These are phyloP conservation scores for Pleurotus sapidus DNA, from an alignment of 768 basidiomycete species.

Conservation along the genomic window DNA sequence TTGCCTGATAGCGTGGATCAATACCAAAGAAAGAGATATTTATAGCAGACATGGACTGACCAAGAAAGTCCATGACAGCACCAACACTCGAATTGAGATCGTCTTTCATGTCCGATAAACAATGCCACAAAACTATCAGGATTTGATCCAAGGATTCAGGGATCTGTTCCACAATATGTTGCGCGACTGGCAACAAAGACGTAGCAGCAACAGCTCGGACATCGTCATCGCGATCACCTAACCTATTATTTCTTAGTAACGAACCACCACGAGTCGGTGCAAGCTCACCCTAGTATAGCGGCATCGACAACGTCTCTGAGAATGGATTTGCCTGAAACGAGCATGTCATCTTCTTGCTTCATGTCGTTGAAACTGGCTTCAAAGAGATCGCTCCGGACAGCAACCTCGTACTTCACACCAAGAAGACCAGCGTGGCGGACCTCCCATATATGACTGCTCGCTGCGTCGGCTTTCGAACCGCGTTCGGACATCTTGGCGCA, in stretches of 20 bases:
- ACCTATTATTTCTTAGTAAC: conserved; percentile 38
- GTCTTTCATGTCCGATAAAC: conserved; percentile 90
- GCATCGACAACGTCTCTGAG: conserved; percentile 85
- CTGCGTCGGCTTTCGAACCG: conserved; percentile 28
- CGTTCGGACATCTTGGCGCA: conserved; percentile 14
- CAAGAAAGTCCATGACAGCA: conserved; percentile 96
- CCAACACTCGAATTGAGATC: conserved; percentile 96
- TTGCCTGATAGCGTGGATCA: conserved; percentile 49
- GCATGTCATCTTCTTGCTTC: conserved; percentile 33
- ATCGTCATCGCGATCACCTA: conserved; percentile 91
- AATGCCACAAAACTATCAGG: conserved; percentile 85
- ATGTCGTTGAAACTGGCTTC: conserved; percentile 31
- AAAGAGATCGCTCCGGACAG: conserved; percentile 85
- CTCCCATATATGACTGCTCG: conserved; percentile 84
- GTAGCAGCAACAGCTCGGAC: conserved; percentile 94
- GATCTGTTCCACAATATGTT: conserved; percentile 72
- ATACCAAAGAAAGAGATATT: background rate
- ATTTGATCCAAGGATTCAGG: conserved; percentile 71
- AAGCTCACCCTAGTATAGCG: conserved; percentile 77
- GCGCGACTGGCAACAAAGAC: conserved; percentile 85
- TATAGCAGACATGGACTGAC: conserved; percentile 34
- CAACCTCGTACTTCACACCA: conserved; percentile 97
- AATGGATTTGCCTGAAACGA: conserved; percentile 50
- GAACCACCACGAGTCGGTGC: background rate
- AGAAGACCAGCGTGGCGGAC: conserved; percentile 96